Evolutionary conservation across 2,329 filamentous ascomycete genomes (phyloP).

Genomic region (Penicillium capsulatum): DNA sequence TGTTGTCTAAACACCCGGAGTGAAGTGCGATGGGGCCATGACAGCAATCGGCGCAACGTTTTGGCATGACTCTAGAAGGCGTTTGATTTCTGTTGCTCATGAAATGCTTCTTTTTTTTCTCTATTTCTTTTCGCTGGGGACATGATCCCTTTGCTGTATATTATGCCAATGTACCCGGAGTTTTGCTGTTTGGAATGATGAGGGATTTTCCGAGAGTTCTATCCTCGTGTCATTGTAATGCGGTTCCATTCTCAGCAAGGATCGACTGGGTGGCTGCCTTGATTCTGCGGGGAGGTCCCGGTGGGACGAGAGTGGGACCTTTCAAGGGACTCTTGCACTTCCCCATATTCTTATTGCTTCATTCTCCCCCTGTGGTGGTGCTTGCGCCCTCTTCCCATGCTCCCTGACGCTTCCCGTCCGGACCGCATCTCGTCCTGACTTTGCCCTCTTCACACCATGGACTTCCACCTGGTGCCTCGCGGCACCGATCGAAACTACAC

Average conservation of each 20-base stretch:
- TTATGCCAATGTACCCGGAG: conserved; percentile 14
- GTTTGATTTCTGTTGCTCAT: conserved; percentile 14
- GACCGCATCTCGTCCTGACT: conserved; percentile 9
- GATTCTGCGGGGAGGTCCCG: conserved; percentile 1
- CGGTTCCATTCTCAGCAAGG: too few relatives aligned
- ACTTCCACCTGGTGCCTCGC: conserved; percentile 43
- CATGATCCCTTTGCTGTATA: conserved; percentile 19
- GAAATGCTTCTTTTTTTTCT: conserved; percentile 2
- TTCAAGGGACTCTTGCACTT: not conserved
- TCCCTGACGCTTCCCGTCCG: conserved; percentile 6
- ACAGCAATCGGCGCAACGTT: conserved; percentile 18
- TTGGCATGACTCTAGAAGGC: conserved; percentile 26
- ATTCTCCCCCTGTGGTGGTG: not conserved
- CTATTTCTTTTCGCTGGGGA: conserved; percentile 9
- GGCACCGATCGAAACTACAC: conserved; percentile 45
- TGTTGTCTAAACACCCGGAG: conserved; percentile 43
- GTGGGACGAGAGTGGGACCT: conserved; percentile 3
- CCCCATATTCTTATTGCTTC: not conserved
- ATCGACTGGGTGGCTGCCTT: not conserved
- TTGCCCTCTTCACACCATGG: conserved; percentile 25
- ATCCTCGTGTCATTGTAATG: not conserved
- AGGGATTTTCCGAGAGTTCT: conserved; percentile 6
- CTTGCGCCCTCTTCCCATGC: conserved; percentile 1
- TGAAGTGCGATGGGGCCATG: conserved; percentile 23
- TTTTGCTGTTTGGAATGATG: conserved; percentile 24